Base-by-base conservation (phyloP, 345 rosid genomes). In the Draba incana region DNA sequence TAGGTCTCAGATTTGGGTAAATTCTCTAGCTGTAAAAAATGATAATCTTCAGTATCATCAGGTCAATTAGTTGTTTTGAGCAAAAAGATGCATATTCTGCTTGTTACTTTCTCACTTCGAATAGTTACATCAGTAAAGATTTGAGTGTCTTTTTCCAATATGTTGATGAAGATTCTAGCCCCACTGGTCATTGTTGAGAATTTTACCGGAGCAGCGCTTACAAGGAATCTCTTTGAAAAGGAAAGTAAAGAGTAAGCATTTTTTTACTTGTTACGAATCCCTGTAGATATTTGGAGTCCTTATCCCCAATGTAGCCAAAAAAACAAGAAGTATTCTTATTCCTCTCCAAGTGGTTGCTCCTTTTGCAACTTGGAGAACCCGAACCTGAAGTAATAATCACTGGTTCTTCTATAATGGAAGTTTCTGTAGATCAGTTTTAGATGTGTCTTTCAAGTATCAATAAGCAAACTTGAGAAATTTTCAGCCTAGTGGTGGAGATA, bases 101-200 rank as follows among this genome's bases (percentile, higher is more conserved):
- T 45, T 71, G 8, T 56, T 39, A 47, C 10, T 57, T 50, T 57
- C 28, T 48, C 47, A 42, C 55, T 43, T 13, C 57, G 54, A 55
- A 49, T 51, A 35, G 54, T 66, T 50, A 11, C 41, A 66, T 73
- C 37, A 20, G 60, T 66, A 49, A 58, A 73, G 56, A 49, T 57
- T 57, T 66, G 43, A 44, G 62, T 47, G 67, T 66, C 59, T 73
- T 24, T 43, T 74, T 74, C 49, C 54, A 49, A 39, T 57, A 44
- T 41, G 68, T 53, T 62, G 16, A 43, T 79, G 83, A 11, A 67
- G 79, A 77, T 70, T 65, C 68, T 52, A 78, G 35, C 78, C 82
- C 71, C 73, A 82, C 75, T 84, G 82, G 85, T 85, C 83, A 87
- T 82, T 85, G 72, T 47, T 85, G 88, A 84, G 52, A 76, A 79